Evolutionary conservation across 345 rosid species (phyloP), one percentile per base, ranked within the genome.

Genomic region (Turritis glabra): DNA sequence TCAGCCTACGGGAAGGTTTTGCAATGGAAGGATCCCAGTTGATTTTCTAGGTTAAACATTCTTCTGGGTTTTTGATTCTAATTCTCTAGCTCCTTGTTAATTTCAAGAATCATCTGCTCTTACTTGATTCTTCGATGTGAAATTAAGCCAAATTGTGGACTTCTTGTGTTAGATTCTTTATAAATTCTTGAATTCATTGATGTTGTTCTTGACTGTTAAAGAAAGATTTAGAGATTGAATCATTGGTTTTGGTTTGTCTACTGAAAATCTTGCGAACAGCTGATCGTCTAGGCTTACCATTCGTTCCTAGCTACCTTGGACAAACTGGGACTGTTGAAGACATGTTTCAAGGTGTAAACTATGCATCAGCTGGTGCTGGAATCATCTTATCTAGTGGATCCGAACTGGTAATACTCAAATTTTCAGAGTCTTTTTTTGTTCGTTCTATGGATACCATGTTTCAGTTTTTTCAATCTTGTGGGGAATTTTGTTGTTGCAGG

Each of bases 1-100:
- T 59, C 63, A 29, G 12, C 92, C 98, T 19, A 94, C 98, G 2
- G 96, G 98, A 17, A 84, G 97, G 77, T 94, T 94, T 80, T 82
- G 83, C 80, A 94, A 94, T 82, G 98, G 98, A 32, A 83, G 97
- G 74, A 85, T 91, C 82, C 98, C 96, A 0, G 97, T 94, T 61
- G 96, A 94, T 80, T 91, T 76, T 84, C 85, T 91, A 52, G 98
- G 98, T 77, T 73, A 81, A 14, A 37, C 2, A 5, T 37, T 67
- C 23, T 32, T 50, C 33, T 64, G 15, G 9, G 60, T 8, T 47
- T 48, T 43, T 35, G 2, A 40, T 26, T 29, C 15, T 56, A 3
- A 2, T 46, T 33, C 27, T 23, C 27, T 4, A 21, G 2, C 61
- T 58, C 15, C 1, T 7, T 67, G 73, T 38, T 52, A 27, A 27